Conservation (phyloP, 2,329 filamentous ascomycete genomes). For the Basipetospora chlamydospora region DNA sequence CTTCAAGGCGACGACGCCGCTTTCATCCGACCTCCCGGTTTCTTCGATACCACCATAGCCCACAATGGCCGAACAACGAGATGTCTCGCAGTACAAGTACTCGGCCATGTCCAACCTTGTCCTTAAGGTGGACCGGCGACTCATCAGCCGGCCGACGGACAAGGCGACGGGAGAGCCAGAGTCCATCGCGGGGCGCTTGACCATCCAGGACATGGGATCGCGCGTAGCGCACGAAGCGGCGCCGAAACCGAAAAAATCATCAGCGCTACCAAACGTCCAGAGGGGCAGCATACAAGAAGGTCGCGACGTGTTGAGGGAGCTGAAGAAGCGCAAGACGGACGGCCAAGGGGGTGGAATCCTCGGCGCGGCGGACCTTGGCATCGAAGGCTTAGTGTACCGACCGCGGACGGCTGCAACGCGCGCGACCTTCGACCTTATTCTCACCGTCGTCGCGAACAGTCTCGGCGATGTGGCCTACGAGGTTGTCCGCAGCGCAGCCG, state of each 20-base stretch:
- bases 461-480: slow-evolving; percentile 89
- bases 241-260: slow-evolving; percentile 66
- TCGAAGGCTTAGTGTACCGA: slow-evolving; percentile 85
- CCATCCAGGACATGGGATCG: slow-evolving; percentile 87
- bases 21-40: too few relatives aligned
- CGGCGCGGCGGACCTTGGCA: slow-evolving; percentile 70
- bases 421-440: slow-evolving; percentile 85
- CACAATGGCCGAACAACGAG: slow-evolving; percentile 57
- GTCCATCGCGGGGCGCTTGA: slow-evolving; percentile 86
- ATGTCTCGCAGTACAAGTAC: slow-evolving; percentile 97
- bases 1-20: too few relatives aligned
- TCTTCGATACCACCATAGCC: too few relatives aligned
- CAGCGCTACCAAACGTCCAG: slow-evolving; percentile 54
- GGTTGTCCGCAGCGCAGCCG: slow-evolving; percentile 83
- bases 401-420: slow-evolving; percentile 83
- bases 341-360: slow-evolving; percentile 61
- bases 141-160: slow-evolving; percentile 81
- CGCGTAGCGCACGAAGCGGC: slow-evolving; percentile 65
- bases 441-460: slow-evolving; percentile 75
- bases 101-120: slow-evolving; percentile 99
- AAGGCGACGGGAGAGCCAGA: slow-evolving; percentile 95
- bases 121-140: slow-evolving; percentile 96
- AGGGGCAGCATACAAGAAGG: slow-evolving; percentile 66
- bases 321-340: slow-evolving; percentile 74
- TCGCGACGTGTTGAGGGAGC: slow-evolving; percentile 70